A percentile compares a stretch with the other conserved stretches of the same genome.
Conservation (phyloP, 495 filamentous ascomycete species). For the Penicillium diatomitis region DNA sequence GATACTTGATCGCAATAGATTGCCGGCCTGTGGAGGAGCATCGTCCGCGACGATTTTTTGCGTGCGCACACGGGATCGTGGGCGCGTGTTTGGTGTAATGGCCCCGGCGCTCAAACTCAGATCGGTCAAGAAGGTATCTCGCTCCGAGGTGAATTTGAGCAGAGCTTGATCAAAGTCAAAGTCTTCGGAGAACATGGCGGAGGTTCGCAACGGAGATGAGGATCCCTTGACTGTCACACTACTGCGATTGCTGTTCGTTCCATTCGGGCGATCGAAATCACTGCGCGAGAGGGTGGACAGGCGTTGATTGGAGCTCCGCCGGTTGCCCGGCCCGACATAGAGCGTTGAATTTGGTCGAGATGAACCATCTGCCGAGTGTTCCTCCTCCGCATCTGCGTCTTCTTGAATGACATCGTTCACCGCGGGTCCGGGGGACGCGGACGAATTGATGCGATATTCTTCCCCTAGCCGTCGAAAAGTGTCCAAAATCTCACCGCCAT, state of each 20-base stretch:
- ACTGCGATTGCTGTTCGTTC: constrained; percentile 75
- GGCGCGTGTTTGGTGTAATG: constrained; percentile 57
- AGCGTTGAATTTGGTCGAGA: constrained; percentile 47
- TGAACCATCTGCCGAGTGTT: constrained; percentile 26
- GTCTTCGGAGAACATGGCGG: constrained; percentile 41
- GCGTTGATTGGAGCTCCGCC: constrained; percentile 57
- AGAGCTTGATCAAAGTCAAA: constrained; percentile 90
- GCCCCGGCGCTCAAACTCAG: constrained; percentile 83
- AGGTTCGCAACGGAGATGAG: constrained; percentile 30
- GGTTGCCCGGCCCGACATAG: constrained; percentile 30
- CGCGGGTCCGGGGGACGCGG: constrained; percentile 39
- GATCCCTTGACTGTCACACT: constrained; percentile 70
- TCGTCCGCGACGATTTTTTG: constrained; percentile 80
- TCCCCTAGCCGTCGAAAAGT: constrained; percentile 41
- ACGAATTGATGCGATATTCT: constrained; percentile 39
- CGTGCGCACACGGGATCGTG: constrained; percentile 65
- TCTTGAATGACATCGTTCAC: constrained; percentile 77
- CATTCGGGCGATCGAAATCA: constrained; percentile 46
- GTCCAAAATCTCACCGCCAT: constrained; percentile 49
- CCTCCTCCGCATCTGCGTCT: constrained; percentile 57
- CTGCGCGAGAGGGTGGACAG: constrained; percentile 55
- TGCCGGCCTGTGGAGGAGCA: constrained; percentile 26
- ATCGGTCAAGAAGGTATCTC: constrained; percentile 90
- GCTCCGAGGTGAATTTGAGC: constrained; percentile 85
- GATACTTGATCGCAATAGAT: constrained; percentile 44